A percentile compares a stretch with the other conserved stretches of the same genome.
These are phyloP conservation scores for Cyanidioschyzon merolae DNA, from an alignment of 23 red algal species.

Conservation along the genomic window DNA sequence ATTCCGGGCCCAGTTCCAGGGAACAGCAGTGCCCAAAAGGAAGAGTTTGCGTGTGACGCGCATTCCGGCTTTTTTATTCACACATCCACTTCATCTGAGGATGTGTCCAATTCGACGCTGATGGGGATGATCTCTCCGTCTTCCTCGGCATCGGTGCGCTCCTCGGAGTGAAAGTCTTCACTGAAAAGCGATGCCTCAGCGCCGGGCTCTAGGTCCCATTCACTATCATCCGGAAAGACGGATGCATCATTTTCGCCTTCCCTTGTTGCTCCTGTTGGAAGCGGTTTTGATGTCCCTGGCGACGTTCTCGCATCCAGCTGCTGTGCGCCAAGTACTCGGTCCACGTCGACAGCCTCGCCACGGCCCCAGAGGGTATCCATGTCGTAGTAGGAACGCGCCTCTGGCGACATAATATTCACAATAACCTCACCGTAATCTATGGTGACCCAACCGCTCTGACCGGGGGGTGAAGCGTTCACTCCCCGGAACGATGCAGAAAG, in stretches of 20 bases:
- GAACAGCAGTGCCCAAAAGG: no score
- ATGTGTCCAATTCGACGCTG: no score
- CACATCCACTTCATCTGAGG: no score
- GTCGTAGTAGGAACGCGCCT: conserved; percentile 57
- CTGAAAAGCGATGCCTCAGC: not conserved
- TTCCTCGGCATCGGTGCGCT: no score
- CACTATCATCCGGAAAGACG: not conserved
- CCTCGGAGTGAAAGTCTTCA: no score
- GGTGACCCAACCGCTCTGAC: conserved; percentile 62
- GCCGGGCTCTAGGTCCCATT: not conserved
- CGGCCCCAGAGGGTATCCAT: conserved; percentile 59
- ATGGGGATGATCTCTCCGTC: no score
- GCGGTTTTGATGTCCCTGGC: not conserved
- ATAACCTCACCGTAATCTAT: conserved; percentile 94
- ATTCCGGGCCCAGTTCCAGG: no score
- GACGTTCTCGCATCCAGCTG: not conserved
- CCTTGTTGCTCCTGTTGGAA: not conserved
- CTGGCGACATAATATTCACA: conserved; percentile 68
- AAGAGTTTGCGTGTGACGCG: no score
- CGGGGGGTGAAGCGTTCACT: conserved; percentile 30
- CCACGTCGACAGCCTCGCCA: conserved; percentile 55
- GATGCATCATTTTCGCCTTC: not conserved
- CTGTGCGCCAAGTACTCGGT: not conserved
- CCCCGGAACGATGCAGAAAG: conserved; percentile 8
- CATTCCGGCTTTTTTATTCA: no score